Conservation (phyloP, 441 rosid genomes). For the Gossypium davidsonii region DNA sequence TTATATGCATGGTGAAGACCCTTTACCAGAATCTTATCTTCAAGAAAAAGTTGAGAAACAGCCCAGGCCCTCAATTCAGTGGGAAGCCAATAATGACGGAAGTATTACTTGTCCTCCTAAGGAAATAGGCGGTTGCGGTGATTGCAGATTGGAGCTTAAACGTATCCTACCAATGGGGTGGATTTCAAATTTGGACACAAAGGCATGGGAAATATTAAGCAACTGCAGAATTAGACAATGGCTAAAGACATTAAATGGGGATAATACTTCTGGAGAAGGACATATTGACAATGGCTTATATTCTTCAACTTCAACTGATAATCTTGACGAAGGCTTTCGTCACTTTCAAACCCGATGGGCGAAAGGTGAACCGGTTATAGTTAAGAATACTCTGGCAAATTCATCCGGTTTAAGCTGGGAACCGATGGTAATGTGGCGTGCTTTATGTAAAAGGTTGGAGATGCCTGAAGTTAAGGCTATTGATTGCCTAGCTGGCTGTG, state of each 20-base stretch:
- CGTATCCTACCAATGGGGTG: constrained; percentile 47
- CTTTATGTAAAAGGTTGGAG: constrained; percentile 55
- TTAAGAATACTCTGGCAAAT: constrained; percentile 47
- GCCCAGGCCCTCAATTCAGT: constrained; percentile 22
- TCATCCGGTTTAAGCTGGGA: constrained; percentile 85
- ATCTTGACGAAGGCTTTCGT: constrained; percentile 34
- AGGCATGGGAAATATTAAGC: constrained; percentile 32
- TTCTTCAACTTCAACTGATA: constrained; percentile 43
- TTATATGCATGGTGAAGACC: constrained; percentile 78
- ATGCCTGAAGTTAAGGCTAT: constrained; percentile 72
- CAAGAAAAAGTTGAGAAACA: constrained; percentile 19
- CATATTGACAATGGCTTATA: constrained; percentile 55
- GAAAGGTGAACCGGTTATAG: constrained; percentile 83
- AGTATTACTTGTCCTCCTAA: constrained; percentile 58
- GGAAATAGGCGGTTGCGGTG: constrained; percentile 75
- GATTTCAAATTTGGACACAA: constrained; percentile 46
- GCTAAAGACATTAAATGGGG: constrained; percentile 25
- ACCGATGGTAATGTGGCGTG: constrained; percentile 97
- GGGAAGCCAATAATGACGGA: constrained; percentile 53
- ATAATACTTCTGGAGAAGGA: constrained; percentile 53
- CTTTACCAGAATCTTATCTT: constrained; percentile 21
- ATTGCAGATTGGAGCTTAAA: constrained; percentile 54
- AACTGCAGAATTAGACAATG: constrained; percentile 15
- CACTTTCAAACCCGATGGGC: constrained; percentile 65
- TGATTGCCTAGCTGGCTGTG: constrained; percentile 75